These are phyloP conservation scores for Ophiocordyceps sinensis DNA, from an alignment of 2,329 filamentous ascomycete genomes.

Conservation along the genomic window DNA sequence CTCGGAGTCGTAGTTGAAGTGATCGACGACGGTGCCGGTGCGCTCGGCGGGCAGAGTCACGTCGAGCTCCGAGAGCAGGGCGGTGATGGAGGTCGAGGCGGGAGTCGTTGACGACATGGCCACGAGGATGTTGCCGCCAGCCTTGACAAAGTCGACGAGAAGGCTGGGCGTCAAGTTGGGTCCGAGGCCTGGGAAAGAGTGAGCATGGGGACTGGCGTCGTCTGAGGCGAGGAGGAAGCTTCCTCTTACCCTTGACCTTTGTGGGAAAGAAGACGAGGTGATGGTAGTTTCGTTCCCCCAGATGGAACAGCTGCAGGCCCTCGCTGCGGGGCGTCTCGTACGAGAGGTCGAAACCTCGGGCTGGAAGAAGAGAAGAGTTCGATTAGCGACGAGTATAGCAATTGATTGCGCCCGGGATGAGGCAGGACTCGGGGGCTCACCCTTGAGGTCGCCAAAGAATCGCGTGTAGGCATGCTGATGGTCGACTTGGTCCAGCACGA, in stretches of 20 bases:
- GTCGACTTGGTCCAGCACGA: constrained; percentile 67
- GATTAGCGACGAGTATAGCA: neutral
- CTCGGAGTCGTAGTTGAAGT: constrained; percentile 79
- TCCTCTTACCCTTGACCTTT: constrained; percentile 64
- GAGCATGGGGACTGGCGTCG: neutral
- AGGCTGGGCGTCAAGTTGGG: constrained; percentile 74
- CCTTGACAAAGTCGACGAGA: constrained; percentile 83
- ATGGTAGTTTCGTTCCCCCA: constrained; percentile 81
- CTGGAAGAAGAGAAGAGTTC: constrained; percentile 29
- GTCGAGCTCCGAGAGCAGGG: constrained; percentile 76
- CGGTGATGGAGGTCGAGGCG: constrained; percentile 58
- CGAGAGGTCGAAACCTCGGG: constrained; percentile 64
- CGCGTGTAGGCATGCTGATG: constrained; percentile 75
- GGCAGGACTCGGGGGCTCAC: constrained; percentile 27
- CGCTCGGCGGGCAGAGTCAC: constrained; percentile 78
- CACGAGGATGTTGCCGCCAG: constrained; percentile 79
- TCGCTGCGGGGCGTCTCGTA: constrained; percentile 78
- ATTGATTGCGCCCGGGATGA: neutral
- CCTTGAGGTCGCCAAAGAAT: constrained; percentile 59
- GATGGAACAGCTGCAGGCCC: constrained; percentile 61
- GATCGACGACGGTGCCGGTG: constrained; percentile 75
- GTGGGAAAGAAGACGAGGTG: constrained; percentile 80
- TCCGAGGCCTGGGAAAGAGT: constrained; percentile 51
- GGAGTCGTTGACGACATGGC: constrained; percentile 60
- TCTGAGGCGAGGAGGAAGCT: constrained; percentile 2